Base-by-base conservation (phyloP, 257 asterid species). In the Mentha longifolia region DNA sequence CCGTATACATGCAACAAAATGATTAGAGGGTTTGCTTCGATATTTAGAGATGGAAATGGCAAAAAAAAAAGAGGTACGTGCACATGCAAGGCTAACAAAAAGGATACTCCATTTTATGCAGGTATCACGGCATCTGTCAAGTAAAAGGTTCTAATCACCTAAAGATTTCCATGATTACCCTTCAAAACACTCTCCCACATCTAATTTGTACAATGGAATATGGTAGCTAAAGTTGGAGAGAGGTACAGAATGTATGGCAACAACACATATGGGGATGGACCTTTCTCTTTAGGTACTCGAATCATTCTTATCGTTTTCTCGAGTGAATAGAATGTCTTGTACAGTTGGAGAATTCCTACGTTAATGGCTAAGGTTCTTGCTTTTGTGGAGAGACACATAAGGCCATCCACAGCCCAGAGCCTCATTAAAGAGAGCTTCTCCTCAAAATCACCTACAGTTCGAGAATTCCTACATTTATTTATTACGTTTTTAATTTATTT, bases 271-370 rank as follows among this genome's bases (percentile, higher is more conserved):
- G n/a, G n/a, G n/a, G 79, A 55, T 47, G 61, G 63, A 17, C 33
- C 9, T 5, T 55, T 76, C 74, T 76, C 79, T 85, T 78, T 76
- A 78, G 78, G 71, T 78, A 78, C 68, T 68, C 83, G 78, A 35
- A 84, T 84, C 79, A 83, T 86, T 80, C 85, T 69, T 83, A 20
- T 54, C 60, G 35, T 54, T 11, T n/a, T n/a, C n/a, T n/a, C n/a
- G n/a, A n/a, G n/a, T n/a, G n/a, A n/a, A n/a, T n/a, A n/a, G n/a
- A n/a, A n/a, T n/a, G n/a, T n/a, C n/a, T n/a, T n/a, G n/a, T n/a
- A 2, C 47, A 39, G 43, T 6, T 39, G 10, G 43, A 6, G 10
- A 6, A 39, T 39, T 28, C 31, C 31, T 28, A 22, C 25, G 2
- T n/a, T n/a, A n/a, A n/a, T n/a, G n/a, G n/a, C n/a, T n/a, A n/a